These are phyloP conservation scores for Pichia sp. DNA, from an alignment of 1,139 yeast species.

Conservation along the genomic window DNA sequence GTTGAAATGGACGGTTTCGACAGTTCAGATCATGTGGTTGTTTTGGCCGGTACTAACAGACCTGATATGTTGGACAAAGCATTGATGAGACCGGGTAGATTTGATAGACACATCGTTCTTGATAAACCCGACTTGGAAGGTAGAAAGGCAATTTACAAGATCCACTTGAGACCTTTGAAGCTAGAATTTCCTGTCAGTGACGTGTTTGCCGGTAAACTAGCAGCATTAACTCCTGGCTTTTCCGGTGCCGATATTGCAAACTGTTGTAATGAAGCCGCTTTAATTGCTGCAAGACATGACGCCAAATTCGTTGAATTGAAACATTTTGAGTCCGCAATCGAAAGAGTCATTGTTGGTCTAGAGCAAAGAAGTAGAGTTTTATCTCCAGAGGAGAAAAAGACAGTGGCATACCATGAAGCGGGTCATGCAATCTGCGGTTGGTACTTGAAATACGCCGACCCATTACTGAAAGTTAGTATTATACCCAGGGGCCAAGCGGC, in stretches of 20 bases:
- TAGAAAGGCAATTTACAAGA: slow-evolving; percentile 68
- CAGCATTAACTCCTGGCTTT: slow-evolving; percentile 79
- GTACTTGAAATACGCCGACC: slow-evolving; percentile 86
- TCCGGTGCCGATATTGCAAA: slow-evolving; percentile 86
- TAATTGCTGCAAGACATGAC: slow-evolving; percentile 71
- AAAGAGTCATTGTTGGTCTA: slow-evolving; percentile 76
- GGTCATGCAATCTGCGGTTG: slow-evolving; percentile 98
- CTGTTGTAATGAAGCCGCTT: slow-evolving; percentile 78
- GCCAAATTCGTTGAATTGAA: slow-evolving; percentile 49
- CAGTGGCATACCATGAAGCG: slow-evolving; percentile 86
- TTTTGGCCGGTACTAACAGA: slow-evolving; percentile 78
- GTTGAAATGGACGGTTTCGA: slow-evolving; percentile 87
- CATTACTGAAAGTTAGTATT: slow-evolving; percentile 90
- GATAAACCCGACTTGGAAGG: slow-evolving; percentile 79
- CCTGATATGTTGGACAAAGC: slow-evolving; percentile 77
- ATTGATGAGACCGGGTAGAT: slow-evolving; percentile 77
- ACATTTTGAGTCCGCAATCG: slow-evolving; percentile 78
- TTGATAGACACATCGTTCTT: slow-evolving; percentile 69
- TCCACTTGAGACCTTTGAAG: slow-evolving; percentile 59
- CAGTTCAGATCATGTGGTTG: slow-evolving; percentile 70
- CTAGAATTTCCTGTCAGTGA: slow-evolving; percentile 46
- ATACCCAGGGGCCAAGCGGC: slow-evolving; percentile 91
- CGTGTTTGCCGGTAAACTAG: slow-evolving; percentile 62
- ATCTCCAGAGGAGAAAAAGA: slow-evolving; percentile 65
- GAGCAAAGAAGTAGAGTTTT: slow-evolving; percentile 68